phyloP scores from a whole-genome alignment of 345 rosid species.

The Rhizophora mangle region DNA sequence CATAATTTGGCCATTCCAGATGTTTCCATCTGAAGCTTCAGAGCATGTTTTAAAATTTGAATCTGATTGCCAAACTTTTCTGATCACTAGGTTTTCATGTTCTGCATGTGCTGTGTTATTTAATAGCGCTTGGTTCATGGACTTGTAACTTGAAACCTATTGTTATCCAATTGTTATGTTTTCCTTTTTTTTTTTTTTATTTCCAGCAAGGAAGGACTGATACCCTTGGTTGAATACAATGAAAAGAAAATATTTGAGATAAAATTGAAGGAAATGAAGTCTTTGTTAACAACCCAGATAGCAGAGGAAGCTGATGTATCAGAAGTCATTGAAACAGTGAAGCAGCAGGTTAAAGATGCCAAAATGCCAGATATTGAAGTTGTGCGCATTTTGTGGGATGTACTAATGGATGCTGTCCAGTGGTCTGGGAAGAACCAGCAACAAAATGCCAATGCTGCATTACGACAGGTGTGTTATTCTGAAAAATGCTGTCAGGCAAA shows the following conservation, averaged over 20 bases:
- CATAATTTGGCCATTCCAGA: no score
- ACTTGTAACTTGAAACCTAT: not conserved
- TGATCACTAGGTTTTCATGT: not conserved
- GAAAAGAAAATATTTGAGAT: conserved; percentile 89
- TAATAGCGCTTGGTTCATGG: not conserved
- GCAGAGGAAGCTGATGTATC: conserved; percentile 66
- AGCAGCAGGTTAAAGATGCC: conserved; percentile 77
- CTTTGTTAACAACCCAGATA: conserved; percentile 74
- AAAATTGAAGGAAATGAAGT: conserved; percentile 82
- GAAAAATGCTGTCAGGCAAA: no score
- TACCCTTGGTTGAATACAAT: conserved; percentile 88
- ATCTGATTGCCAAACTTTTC: no score
- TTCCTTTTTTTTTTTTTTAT: not conserved
- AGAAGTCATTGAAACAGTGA: conserved; percentile 81
- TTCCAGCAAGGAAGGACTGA: conserved; percentile 80
- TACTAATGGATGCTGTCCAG: conserved; percentile 96
- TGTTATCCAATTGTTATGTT: conserved; percentile 7
- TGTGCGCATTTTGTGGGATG: conserved; percentile 88
- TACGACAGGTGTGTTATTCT: conserved; percentile 59
- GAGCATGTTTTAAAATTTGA: no score
- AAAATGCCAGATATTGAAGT: conserved; percentile 73
- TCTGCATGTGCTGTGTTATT: not conserved
- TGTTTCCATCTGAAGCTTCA: not conserved
- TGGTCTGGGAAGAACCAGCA: conserved; percentile 99
- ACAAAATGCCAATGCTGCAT: conserved; percentile 83